These are phyloP conservation scores for Penicillium sp. DNA, from an alignment of 2,329 filamentous ascomycete genomes.

Conservation along the genomic window DNA sequence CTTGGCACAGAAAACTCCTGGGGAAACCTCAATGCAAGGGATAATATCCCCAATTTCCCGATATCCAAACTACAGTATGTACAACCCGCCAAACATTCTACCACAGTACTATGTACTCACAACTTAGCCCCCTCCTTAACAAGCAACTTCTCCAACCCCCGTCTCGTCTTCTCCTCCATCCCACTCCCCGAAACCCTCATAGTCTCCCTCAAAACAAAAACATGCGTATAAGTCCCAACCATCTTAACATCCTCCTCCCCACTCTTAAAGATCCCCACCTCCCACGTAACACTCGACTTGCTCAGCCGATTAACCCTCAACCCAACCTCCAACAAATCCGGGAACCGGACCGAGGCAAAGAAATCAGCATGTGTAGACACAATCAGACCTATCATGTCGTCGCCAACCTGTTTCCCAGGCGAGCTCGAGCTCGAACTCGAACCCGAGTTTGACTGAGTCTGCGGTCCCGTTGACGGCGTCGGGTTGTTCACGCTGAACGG, in stretches of 20 bases:
- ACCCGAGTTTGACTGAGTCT: too few species aligned
- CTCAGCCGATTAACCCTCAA: slow-evolving; percentile 80
- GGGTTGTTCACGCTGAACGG: slow-evolving; percentile 56
- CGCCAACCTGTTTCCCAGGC: neutral
- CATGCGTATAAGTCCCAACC: slow-evolving; percentile 81
- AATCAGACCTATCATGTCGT: slow-evolving; percentile 73
- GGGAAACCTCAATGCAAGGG: neutral
- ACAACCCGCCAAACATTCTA: slow-evolving; percentile 1
- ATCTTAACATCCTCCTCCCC: slow-evolving; percentile 71
- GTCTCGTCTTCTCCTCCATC: slow-evolving; percentile 41
- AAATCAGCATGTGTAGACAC: slow-evolving; percentile 84
- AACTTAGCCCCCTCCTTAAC: slow-evolving; percentile 33
- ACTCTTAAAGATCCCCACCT: slow-evolving; percentile 78
- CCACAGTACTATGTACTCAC: slow-evolving; percentile 16
- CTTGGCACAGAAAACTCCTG: neutral
- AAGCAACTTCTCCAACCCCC: slow-evolving; percentile 57
- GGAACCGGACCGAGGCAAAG: slow-evolving; percentile 76
- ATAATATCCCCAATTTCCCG: neutral
- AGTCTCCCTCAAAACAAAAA: slow-evolving; percentile 75
- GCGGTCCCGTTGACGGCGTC: slow-evolving; percentile 12
- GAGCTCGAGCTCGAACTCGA: slow-evolving; percentile 11
- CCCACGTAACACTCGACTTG: slow-evolving; percentile 82
- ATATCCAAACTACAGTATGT: slow-evolving; percentile 5
- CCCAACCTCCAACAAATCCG: slow-evolving; percentile 74
- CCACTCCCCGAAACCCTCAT: slow-evolving; percentile 63